Evolutionary conservation across 2,329 filamentous ascomycete genomes (phyloP).

Genomic region (Colletotrichum musicola): DNA sequence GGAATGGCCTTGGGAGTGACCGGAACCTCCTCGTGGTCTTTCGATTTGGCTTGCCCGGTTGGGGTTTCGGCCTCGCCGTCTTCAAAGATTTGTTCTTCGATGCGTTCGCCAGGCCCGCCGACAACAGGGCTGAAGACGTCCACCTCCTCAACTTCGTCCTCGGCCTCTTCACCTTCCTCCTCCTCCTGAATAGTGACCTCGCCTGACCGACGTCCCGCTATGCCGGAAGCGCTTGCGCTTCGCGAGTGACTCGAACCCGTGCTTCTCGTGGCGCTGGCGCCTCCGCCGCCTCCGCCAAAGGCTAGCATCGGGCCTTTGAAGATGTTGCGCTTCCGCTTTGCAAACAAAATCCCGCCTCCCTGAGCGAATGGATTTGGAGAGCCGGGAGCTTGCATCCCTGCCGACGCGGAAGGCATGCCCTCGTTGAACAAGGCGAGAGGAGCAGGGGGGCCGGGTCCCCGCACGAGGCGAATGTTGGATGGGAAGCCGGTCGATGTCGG

Average conservation of each 20-base stretch:
- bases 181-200: slow-evolving; percentile 81
- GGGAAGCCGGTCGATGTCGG: slow-evolving; percentile 83
- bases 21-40: background rate
- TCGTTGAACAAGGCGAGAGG: slow-evolving; percentile 69
- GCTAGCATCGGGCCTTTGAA: slow-evolving; percentile 84
- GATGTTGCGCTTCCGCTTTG: slow-evolving; percentile 82
- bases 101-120: slow-evolving; percentile 56
- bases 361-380: slow-evolving; percentile 69
- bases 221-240: slow-evolving; percentile 71
- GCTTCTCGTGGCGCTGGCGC: slow-evolving; percentile 53
- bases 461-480: slow-evolving; percentile 85
- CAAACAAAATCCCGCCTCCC: slow-evolving; percentile 75
- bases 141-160: slow-evolving; percentile 68
- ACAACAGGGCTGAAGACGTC: slow-evolving; percentile 69
- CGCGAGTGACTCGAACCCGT: slow-evolving; percentile 59
- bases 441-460: slow-evolving; percentile 67
- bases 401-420: slow-evolving; percentile 59
- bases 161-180: slow-evolving; percentile 62
- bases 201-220: slow-evolving; percentile 74
- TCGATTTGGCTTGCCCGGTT: slow-evolving; percentile 6
- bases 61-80: slow-evolving; percentile 38
- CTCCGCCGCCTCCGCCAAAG: slow-evolving; percentile 57
- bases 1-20: slow-evolving; percentile 25
- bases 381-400: slow-evolving; percentile 56
- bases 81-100: slow-evolving; percentile 58